Conservation (phyloP, 306 rosid species). For the Castanea sativa region DNA sequence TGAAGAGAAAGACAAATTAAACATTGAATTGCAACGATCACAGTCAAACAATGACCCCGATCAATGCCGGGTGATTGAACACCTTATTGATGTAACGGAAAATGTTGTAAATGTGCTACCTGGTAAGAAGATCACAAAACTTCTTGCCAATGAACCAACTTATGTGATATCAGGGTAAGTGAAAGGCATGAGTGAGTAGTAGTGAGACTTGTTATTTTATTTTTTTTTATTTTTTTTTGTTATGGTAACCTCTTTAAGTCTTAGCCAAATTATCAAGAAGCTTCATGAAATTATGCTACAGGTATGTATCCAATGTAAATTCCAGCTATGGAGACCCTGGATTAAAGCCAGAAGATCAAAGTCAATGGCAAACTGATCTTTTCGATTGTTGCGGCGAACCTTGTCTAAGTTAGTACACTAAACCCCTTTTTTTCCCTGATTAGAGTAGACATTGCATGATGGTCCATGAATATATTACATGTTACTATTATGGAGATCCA, state of each 20-base stretch:
- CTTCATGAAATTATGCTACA: neutral
- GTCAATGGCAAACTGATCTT: constrained; percentile 37
- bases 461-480: too few species aligned
- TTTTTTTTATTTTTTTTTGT: too few species aligned
- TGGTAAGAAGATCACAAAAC: constrained; percentile 14
- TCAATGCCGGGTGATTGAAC: constrained; percentile 41
- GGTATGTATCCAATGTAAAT: constrained; percentile 16
- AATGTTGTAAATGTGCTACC: constrained; percentile 27
- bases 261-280: neutral
- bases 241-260: too few species aligned
- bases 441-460: neutral
- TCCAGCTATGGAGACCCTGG: constrained; percentile 5
- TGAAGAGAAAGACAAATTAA: constrained; percentile 40
- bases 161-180: constrained; percentile 21
- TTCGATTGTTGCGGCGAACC: constrained; percentile 37
- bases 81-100: constrained; percentile 34
- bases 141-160: constrained; percentile 12
- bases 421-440: neutral
- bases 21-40: constrained; percentile 22
- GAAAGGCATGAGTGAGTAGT: neutral
- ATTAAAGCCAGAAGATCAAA: neutral
- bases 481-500: too few species aligned
- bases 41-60: constrained; percentile 19
- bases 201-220: too few species aligned
- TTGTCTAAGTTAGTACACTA: constrained; percentile 30